phyloP scores from a whole-genome alignment of 2,329 filamentous ascomycete genomes.

The Apiospora rasikravindrae region DNA sequence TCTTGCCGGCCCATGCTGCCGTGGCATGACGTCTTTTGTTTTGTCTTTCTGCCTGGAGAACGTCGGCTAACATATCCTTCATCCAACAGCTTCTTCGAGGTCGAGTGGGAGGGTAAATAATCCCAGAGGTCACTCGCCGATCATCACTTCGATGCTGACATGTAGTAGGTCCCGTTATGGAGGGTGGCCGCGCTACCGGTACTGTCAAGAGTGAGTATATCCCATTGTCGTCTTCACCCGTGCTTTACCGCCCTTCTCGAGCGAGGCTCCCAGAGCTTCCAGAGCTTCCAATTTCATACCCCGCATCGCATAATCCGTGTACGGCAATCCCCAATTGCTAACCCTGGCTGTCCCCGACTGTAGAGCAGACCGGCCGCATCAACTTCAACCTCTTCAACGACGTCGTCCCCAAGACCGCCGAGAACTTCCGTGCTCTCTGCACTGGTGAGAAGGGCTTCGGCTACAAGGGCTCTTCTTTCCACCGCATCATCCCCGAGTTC shows the following conservation, averaged over 20 bases:
- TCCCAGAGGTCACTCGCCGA: background rate
- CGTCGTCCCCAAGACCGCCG: conserved; percentile 83
- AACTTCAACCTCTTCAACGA: conserved; percentile 88
- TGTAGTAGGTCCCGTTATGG: conserved; percentile 58
- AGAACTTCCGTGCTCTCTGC: conserved; percentile 87
- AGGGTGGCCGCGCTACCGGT: conserved; percentile 60
- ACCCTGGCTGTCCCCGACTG: conserved; percentile 24
- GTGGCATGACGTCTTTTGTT: conserved; percentile 29
- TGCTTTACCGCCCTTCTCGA: background rate
- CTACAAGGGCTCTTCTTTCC: conserved; percentile 84
- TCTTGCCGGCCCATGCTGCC: background rate
- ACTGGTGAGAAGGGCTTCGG: conserved; percentile 81
- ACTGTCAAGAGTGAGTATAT: conserved; percentile 63
- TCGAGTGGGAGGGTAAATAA: conserved; percentile 66
- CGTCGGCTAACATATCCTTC: conserved; percentile 30
- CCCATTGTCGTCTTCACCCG: conserved; percentile 21
- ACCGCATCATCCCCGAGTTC: conserved; percentile 91
- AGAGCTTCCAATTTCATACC: conserved; percentile 16
- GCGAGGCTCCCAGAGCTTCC: conserved; percentile 24
- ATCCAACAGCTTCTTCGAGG: conserved; percentile 68
- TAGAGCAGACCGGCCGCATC: conserved; percentile 79
- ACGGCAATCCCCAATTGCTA: conserved; percentile 27
- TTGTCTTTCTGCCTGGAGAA: background rate
- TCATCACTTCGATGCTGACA: background rate
- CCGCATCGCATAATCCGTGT: conserved; percentile 26